phyloP scores from a whole-genome alignment of 306 rosid species.

The Sicyos baderoa region DNA sequence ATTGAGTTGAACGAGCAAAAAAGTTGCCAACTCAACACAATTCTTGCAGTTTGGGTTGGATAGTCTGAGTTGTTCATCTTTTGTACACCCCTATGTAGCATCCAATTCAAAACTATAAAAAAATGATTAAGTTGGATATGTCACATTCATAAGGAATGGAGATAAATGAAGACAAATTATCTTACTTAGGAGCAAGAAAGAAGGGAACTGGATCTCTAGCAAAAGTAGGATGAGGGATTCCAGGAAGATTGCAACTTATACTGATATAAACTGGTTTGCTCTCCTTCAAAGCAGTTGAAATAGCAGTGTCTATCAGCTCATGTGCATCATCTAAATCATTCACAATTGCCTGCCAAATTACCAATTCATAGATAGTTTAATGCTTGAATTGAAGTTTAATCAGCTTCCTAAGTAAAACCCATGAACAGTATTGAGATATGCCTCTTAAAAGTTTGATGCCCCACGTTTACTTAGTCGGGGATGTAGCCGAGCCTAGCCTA shows the following conservation, averaged over 20 bases:
- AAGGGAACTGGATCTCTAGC: constrained; percentile 77
- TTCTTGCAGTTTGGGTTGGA: too few species aligned
- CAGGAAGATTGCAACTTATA: constrained; percentile 65
- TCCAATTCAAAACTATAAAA: too few species aligned
- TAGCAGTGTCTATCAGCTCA: constrained; percentile 70
- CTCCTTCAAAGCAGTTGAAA: constrained; percentile 85
- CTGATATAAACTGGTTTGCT: constrained; percentile 83
- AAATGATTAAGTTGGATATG: too few species aligned
- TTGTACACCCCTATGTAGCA: too few species aligned
- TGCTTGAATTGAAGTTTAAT: background rate
- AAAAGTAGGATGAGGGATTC: constrained; percentile 65
- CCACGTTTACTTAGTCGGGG: too few species aligned
- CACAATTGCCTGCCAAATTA: constrained; percentile 53
- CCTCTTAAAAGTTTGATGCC: too few species aligned
- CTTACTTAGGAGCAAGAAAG: constrained; percentile 56
- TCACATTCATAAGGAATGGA: too few species aligned
- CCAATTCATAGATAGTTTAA: background rate
- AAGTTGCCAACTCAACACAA: too few species aligned
- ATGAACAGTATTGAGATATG: too few species aligned
- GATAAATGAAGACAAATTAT: background rate
- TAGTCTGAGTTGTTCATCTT: too few species aligned
- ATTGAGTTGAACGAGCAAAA: too few species aligned
- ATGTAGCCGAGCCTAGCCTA: too few species aligned
- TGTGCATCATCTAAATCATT: constrained; percentile 76
- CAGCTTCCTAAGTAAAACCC: background rate